phyloP scores from a whole-genome alignment of 1,284 basidiomycete species.

The Ustilago vetiveriae region DNA sequence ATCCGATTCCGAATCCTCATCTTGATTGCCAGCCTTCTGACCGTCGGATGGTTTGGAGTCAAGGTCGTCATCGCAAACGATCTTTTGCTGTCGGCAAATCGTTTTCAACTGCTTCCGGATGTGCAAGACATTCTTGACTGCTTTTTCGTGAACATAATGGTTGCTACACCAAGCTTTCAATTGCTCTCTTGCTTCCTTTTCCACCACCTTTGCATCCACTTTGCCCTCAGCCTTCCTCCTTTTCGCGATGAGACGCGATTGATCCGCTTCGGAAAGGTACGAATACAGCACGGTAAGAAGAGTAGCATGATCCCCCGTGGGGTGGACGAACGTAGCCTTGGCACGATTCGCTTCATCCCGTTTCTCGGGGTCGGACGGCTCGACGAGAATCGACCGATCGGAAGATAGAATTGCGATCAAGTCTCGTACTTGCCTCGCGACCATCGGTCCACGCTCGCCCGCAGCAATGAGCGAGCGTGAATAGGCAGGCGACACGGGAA shows the following conservation, averaged over 20 bases:
- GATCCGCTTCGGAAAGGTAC: conserved; percentile 47
- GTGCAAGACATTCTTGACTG: conserved; percentile 54
- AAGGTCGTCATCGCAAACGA: conserved; percentile 56
- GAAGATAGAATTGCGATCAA: conserved; percentile 63
- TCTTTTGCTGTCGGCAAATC: conserved; percentile 55
- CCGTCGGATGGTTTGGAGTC: conserved; percentile 3
- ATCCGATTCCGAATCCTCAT: conserved; percentile 8
- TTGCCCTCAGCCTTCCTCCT: conserved; percentile 9
- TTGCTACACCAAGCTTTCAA: conserved; percentile 68
- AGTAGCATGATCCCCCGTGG: conserved; percentile 62
- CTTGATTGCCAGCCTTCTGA: not conserved
- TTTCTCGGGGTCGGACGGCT: conserved; percentile 48
- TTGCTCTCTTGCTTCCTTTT: conserved; percentile 55
- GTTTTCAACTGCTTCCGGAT: conserved; percentile 58
- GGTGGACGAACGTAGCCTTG: conserved; percentile 48
- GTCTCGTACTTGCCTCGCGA: conserved; percentile 56
- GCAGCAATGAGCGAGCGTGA: conserved; percentile 61
- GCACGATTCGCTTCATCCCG: conserved; percentile 68
- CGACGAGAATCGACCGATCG: conserved; percentile 54
- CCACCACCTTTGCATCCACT: conserved; percentile 10
- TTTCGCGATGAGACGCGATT: conserved; percentile 6
- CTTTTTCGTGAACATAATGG: conserved; percentile 58
- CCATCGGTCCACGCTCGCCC: conserved; percentile 41
- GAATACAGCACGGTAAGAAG: conserved; percentile 64
- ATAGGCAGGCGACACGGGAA: conserved; percentile 60